These are phyloP conservation scores for Yarrowia phangngaensis DNA, from an alignment of 805 yeast genomes.

Conservation along the genomic window DNA sequence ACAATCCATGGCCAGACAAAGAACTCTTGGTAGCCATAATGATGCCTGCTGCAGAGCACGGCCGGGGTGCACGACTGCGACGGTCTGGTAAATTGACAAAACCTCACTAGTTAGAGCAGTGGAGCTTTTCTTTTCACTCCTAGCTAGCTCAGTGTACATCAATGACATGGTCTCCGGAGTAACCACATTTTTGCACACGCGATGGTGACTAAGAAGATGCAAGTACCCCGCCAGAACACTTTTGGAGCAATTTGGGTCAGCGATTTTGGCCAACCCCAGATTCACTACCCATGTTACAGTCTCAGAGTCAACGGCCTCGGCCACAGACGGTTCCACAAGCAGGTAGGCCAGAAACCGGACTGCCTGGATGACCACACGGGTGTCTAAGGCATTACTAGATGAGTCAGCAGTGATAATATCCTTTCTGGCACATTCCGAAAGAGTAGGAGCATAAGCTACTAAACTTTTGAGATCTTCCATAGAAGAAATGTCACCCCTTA, in stretches of 20 bases:
- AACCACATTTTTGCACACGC: conserved; percentile 11
- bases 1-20: conserved; percentile 1
- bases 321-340: conserved; percentile 4
- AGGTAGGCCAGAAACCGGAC: conserved; percentile 14
- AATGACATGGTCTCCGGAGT: conserved; percentile 2
- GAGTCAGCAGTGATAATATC: conserved; percentile 14
- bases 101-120: conserved; percentile 19
- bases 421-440: conserved; percentile 7
- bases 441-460: not conserved
- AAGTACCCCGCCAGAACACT: conserved; percentile 16
- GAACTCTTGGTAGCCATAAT: conserved; percentile 16
- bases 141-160: conserved; percentile 10
- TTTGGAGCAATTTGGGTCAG: conserved; percentile 12
- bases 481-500: not conserved
- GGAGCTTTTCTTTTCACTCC: conserved; percentile 12
- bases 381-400: conserved; percentile 16
- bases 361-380: conserved; percentile 18
- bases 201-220: conserved; percentile 24
- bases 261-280: conserved; percentile 3
- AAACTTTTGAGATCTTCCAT: not conserved
- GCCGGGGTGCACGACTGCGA: not conserved
- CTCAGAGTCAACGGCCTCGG: conserved; percentile 6
- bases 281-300: conserved; percentile 14
- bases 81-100: conserved; percentile 9
- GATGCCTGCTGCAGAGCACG: conserved; percentile 12